Conservation (phyloP, 805 yeast species). For the Monosporozyma unispora region DNA sequence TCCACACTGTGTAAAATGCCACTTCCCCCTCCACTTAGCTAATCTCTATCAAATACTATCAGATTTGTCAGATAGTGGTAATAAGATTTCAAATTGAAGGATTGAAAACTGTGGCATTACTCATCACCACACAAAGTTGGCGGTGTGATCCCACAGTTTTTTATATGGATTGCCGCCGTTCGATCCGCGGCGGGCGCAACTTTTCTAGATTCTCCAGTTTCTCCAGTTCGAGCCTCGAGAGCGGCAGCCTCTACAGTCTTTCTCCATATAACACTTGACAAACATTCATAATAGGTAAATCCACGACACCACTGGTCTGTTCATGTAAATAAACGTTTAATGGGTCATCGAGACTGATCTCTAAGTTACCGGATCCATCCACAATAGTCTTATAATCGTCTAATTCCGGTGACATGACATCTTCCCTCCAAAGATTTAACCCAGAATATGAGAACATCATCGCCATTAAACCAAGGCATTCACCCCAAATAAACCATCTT, state of each 20-base stretch:
- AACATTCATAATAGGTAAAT: conserved; percentile 64
- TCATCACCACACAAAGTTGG: too few relatives aligned
- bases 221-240: neutral
- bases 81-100: too few relatives aligned
- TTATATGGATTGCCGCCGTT: neutral
- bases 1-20: too few relatives aligned
- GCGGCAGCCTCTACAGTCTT: neutral
- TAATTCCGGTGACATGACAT: conserved; percentile 53
- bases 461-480: conserved; percentile 57
- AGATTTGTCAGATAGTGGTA: too few relatives aligned
- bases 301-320: conserved; percentile 81
- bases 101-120: too few relatives aligned
- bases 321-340: conserved; percentile 36
- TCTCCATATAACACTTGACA: conserved; percentile 49
- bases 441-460: conserved; percentile 70
- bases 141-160: neutral
- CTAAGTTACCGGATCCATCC: conserved; percentile 27
- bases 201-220: too few relatives aligned
- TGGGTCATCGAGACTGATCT: neutral
- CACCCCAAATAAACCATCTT: conserved; percentile 83
- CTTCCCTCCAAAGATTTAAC: conserved; percentile 66
- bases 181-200: neutral
- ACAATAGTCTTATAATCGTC: conserved; percentile 55
- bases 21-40: too few relatives aligned
- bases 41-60: too few relatives aligned